Conservation (phyloP, 1,284 basidiomycete genomes). For the Ganoderma lucidum region DNA sequence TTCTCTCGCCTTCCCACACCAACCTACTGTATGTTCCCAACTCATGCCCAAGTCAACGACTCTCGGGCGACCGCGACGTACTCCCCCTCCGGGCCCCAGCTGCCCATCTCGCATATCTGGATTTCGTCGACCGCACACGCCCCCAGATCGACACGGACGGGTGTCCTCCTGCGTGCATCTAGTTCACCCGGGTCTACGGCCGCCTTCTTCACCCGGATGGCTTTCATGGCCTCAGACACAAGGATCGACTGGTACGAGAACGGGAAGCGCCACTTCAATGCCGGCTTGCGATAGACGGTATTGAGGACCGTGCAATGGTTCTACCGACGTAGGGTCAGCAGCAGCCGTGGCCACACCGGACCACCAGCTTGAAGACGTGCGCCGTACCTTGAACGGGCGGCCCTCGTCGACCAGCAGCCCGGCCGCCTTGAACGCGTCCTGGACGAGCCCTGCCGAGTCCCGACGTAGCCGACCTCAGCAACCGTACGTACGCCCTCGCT, state of each 20-base stretch:
- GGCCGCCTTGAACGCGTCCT: constrained; percentile 54
- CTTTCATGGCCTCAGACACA: constrained; percentile 40
- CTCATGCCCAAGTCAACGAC: neutral
- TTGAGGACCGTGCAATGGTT: constrained; percentile 77
- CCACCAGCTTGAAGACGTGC: neutral
- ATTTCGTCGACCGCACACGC: constrained; percentile 56
- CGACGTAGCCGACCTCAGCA: neutral
- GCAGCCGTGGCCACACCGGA: constrained; percentile 1
- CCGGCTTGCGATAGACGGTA: constrained; percentile 58
- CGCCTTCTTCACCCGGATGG: constrained; percentile 20
- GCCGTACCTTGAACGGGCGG: constrained; percentile 65
- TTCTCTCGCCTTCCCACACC: neutral
- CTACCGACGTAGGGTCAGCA: constrained; percentile 41
- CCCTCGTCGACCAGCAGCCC: constrained; percentile 53
- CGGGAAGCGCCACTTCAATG: constrained; percentile 43
- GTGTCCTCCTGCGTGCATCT: constrained; percentile 16
- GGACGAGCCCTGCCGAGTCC: constrained; percentile 49
- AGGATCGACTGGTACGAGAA: constrained; percentile 60
- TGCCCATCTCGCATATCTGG: constrained; percentile 70
- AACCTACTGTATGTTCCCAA: neutral
- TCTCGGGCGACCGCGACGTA: constrained; percentile 50
- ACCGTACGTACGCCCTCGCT: neutral
- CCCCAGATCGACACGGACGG: constrained; percentile 52
- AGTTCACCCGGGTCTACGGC: neutral
- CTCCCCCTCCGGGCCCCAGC: constrained; percentile 59